These are phyloP conservation scores for Geotrichum cucujoidarum DNA, from an alignment of 1,139 yeast species.

Conservation along the genomic window DNA sequence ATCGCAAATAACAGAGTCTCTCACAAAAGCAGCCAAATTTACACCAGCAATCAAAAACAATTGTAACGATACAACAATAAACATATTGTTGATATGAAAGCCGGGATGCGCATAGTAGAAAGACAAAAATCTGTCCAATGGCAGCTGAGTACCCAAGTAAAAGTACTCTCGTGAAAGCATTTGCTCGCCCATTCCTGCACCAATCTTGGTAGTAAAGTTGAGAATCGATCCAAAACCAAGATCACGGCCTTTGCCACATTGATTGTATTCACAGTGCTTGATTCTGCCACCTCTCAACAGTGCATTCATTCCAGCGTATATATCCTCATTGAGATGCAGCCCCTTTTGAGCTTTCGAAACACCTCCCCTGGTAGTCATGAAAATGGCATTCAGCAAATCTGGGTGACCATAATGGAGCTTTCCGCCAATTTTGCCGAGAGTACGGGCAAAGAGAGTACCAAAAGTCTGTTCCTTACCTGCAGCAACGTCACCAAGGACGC, in stretches of 20 bases:
- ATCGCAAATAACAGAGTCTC: conserved; percentile 56
- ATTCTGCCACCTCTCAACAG: conserved; percentile 77
- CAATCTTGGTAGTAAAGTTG: conserved; percentile 82
- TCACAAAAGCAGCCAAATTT: conserved; percentile 59
- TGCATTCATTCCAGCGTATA: conserved; percentile 88
- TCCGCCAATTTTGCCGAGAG: conserved; percentile 80
- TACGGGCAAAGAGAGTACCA: conserved; percentile 83
- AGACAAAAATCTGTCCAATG: conserved; percentile 73
- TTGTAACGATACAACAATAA: conserved; percentile 70
- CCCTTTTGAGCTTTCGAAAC: conserved; percentile 86
- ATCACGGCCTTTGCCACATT: conserved; percentile 90
- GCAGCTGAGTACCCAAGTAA: conserved; percentile 72
- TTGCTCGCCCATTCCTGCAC: conserved; percentile 96
- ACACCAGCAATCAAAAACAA: conserved; percentile 62
- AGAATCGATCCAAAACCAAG: conserved; percentile 79
- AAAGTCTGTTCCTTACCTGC: conserved; percentile 93
- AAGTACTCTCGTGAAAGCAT: conserved; percentile 78
- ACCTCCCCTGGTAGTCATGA: conserved; percentile 89
- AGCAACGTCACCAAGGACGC: conserved; percentile 84
- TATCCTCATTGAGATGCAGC: conserved; percentile 81
- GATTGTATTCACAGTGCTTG: conserved; percentile 82
- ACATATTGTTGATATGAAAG: conserved; percentile 76
- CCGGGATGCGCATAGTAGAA: conserved; percentile 93
- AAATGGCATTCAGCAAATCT: conserved; percentile 75
- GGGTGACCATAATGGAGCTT: conserved; percentile 92